Percentiles rank a stretch among this genome's conserved stretches.
phyloP scores from a whole-genome alignment of 257 asterid genomes.

The Knoxia roxburghii region DNA sequence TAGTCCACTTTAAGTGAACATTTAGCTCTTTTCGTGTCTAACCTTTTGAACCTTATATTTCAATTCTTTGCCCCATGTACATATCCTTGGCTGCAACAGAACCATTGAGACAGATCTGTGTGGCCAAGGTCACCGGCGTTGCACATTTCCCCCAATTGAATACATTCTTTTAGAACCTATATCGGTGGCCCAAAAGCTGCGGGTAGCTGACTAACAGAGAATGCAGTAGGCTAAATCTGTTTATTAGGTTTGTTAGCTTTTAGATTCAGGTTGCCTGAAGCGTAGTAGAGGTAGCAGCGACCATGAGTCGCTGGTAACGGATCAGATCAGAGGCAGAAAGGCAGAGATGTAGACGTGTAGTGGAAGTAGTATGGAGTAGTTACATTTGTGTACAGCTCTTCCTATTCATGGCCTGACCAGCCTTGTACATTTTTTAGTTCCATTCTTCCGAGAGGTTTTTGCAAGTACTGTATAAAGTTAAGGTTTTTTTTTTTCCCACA shows the following conservation, averaged over 20 bases:
- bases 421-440: too few species aligned
- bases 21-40: background rate
- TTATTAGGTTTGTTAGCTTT: background rate
- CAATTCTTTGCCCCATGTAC: slow-evolving; percentile 22
- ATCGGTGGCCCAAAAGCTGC: background rate
- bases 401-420: background rate
- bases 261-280: background rate
- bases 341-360: too few species aligned
- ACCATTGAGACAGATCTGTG: background rate
- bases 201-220: background rate
- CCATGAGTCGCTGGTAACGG: background rate
- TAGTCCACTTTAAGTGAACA: slow-evolving; percentile 17
- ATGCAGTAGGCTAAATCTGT: background rate
- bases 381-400: background rate
- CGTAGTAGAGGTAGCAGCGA: background rate
- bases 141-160: background rate
- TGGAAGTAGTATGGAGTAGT: too few species aligned
- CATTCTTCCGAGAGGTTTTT: too few species aligned
- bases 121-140: slow-evolving; percentile 1
- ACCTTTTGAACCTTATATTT: slow-evolving; percentile 9
- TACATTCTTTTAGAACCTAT: background rate
- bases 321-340: background rate
- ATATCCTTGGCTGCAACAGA: slow-evolving; percentile 23
- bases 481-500: too few species aligned
- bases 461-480: too few species aligned